Evolutionary conservation across 768 basidiomycete genomes (phyloP), one percentile per base, ranked within the genome.

Genomic region (Leccinum subgranulosum): DNA sequence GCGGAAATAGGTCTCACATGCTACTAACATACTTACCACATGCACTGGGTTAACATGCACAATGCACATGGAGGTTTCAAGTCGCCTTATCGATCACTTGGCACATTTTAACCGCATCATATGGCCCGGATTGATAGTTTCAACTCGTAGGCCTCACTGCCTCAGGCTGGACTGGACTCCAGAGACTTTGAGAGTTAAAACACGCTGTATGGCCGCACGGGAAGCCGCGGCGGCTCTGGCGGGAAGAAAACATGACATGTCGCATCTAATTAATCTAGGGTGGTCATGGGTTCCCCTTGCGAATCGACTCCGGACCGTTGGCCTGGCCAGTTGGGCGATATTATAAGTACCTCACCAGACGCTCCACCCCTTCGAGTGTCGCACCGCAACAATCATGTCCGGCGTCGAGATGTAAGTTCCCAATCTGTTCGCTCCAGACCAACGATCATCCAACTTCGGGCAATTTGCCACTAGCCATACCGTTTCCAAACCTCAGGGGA

Each of bases 351-450:
- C 28, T 12, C 57, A 43, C 6, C 45, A 31, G 36, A 46, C 34
- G 10, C 28, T 19, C 15, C 27, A 23, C 41, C 39, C 17, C 15
- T 47, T 52, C 17, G 14, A 50, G 45, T 25, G 48, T 55, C 39
- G 14, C 36, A 39, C 36, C 33, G 27, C 55, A n/a, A 55, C 59
- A 58, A 64, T 63, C 62, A 86, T 85, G 84, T 78, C 80, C 51
- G 80, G 76, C 61, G 85, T 88, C 60, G 77, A 85, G 70, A 86
- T 87, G 85, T 85, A 56, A 46, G 78, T 73, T 55, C 33, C n/a
- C 50, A 23, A 33, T 34, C 47, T n/a, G 34, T 45, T 39, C 19
- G 17, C 28, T 34, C 19, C 46, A 31, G 52, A 12, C 53, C 45
- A 9, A 54, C n/a, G 23, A 45, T 41, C 23, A n/a, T n/a, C 36